Evolutionary conservation across 225 moss, liverwort and hornwort genomes (phyloP).

Genomic region (Takakia lepidozioides): DNA sequence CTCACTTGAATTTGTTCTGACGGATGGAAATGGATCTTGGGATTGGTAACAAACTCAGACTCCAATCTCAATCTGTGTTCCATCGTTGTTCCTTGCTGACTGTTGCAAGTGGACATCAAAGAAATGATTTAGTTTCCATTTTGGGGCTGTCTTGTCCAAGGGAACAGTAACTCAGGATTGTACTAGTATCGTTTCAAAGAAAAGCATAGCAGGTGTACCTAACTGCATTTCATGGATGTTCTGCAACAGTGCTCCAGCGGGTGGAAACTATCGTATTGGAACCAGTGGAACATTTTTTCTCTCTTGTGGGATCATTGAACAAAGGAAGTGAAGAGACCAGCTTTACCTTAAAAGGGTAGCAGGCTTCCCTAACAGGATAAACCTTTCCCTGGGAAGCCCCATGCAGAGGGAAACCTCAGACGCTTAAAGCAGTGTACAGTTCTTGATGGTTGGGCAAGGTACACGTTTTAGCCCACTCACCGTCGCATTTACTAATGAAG

Average conservation of each 20-base stretch:
- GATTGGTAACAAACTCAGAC: constrained; percentile 37
- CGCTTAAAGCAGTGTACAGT: no score
- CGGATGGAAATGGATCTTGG: constrained; percentile 67
- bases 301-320: constrained; percentile 48
- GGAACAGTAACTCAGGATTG: neutral
- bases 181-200: neutral
- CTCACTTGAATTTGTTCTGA: constrained; percentile 60
- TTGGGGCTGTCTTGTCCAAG: neutral
- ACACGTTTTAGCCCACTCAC: no score
- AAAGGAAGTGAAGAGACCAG: constrained; percentile 44
- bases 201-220: neutral
- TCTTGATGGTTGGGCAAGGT: no score
- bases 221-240: constrained; percentile 6
- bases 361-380: no score
- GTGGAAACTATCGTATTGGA: constrained; percentile 55
- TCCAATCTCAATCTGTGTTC: neutral
- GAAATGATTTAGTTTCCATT: neutral
- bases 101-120: neutral
- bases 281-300: constrained; percentile 48
- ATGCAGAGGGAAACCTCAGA: no score
- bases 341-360: no score
- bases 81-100: neutral
- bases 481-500: no score
- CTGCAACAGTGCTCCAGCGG: constrained; percentile 46
- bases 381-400: no score